Evolutionary conservation across 108 stramenopile genomes (phyloP).

Genomic region (Cafeteria roenbergensis): DNA sequence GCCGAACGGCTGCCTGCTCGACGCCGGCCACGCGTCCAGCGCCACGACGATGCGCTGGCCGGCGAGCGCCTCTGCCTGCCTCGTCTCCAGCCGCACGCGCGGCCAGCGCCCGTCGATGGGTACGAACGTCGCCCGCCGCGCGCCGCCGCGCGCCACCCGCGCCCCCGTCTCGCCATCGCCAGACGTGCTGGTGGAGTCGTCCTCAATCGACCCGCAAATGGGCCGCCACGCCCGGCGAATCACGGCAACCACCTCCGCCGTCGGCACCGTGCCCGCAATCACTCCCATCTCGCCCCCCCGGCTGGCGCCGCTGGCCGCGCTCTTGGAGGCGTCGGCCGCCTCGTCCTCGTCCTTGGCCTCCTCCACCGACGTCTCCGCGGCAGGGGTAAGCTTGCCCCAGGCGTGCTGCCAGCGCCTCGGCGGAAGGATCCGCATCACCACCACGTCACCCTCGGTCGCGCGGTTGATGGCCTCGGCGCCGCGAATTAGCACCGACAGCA

Average conservation of each 20-base stretch:
- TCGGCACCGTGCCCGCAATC: slow-evolving; percentile 43
- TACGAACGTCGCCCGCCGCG: slow-evolving; percentile 64
- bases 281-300: slow-evolving; percentile 27
- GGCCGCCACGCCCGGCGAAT: slow-evolving; percentile 60
- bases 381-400: not conserved
- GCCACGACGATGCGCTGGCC: slow-evolving; percentile 64
- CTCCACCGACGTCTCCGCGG: slow-evolving; percentile 10
- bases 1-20: slow-evolving; percentile 69
- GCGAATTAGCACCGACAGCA: slow-evolving; percentile 21
- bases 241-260: slow-evolving; percentile 68
- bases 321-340: not conserved
- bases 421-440: slow-evolving; percentile 51
- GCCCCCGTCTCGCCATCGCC: slow-evolving; percentile 34
- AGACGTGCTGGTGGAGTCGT: slow-evolving; percentile 27
- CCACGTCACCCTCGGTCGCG: slow-evolving; percentile 85
- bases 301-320: slow-evolving; percentile 15
- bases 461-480: slow-evolving; percentile 63
- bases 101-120: slow-evolving; percentile 72
- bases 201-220: slow-evolving; percentile 59
- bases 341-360: slow-evolving; percentile 9
- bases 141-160: slow-evolving; percentile 61
- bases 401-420: slow-evolving; percentile 14
- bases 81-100: slow-evolving; percentile 60
- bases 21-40: slow-evolving; percentile 76
- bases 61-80: slow-evolving; percentile 55